Percentiles rank a stretch among this genome's conserved stretches.
These are phyloP conservation scores for Eimeria sp. DNA, from an alignment of 169 alveolate species.

Conservation along the genomic window DNA sequence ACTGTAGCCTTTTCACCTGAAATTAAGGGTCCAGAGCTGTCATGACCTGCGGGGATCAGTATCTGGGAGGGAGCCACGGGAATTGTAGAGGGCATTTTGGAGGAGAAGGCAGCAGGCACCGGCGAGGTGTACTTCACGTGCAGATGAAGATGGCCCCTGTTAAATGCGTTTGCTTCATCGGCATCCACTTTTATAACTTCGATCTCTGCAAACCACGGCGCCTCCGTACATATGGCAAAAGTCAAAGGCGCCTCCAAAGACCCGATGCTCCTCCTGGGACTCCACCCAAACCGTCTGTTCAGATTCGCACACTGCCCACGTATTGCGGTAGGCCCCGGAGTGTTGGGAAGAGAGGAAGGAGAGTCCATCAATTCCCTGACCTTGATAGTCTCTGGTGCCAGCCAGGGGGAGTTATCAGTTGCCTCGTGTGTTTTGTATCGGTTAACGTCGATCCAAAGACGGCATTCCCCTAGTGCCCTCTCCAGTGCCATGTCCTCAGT, in stretches of 20 bases:
- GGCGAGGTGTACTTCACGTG: constrained; percentile 29
- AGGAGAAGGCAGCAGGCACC: neutral
- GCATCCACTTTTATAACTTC: neutral
- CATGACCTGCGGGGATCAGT: neutral
- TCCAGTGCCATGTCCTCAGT: constrained; percentile 22
- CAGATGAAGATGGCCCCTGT: neutral
- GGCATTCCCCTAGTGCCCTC: constrained; percentile 38
- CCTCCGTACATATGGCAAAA: constrained; percentile 8
- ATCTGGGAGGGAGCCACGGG: constrained; percentile 6
- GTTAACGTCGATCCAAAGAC: constrained; percentile 40
- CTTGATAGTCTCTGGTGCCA: neutral
- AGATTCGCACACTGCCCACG: constrained; percentile 12
- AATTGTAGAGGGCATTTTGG: neutral
- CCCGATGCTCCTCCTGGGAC: neutral
- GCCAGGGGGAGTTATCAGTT: neutral
- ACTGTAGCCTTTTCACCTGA: constrained; percentile 36
- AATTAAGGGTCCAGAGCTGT: neutral
- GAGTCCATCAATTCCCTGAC: neutral
- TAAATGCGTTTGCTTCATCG: neutral
- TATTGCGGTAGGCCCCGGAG: neutral
- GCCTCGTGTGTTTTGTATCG: neutral
- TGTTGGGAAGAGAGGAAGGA: neutral
- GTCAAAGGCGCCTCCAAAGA: neutral
- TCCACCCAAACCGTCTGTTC: constrained; percentile 41
- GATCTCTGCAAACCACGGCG: constrained; percentile 53